Percentiles rank a stretch among this genome's conserved stretches.
phyloP scores from a whole-genome alignment of 108 stramenopile species.

The Fragilariopsis cylindrus region DNA sequence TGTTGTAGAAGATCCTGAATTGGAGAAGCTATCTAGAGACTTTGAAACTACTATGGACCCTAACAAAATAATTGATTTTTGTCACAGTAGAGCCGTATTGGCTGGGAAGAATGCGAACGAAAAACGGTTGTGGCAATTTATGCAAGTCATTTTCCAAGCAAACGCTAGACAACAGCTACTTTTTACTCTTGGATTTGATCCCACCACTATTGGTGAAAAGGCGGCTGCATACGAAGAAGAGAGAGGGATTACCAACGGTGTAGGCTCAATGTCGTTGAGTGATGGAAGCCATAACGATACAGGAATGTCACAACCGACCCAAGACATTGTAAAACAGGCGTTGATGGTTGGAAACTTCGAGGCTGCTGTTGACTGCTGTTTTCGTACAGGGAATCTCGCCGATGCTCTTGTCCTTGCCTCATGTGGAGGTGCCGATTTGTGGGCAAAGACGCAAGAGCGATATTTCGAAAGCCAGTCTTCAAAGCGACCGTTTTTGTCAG shows the following conservation, averaged over 20 bases:
- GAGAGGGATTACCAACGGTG: conserved; percentile 23
- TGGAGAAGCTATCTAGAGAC: conserved; percentile 56
- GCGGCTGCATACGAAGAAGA: conserved; percentile 30
- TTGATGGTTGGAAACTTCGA: conserved; percentile 95
- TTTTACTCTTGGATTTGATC: conserved; percentile 90
- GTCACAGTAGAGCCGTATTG: conserved; percentile 44
- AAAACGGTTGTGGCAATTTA: conserved; percentile 87
- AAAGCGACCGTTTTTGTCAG: conserved; percentile 79
- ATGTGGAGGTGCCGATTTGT: conserved; percentile 92
- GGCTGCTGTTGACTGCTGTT: conserved; percentile 95
- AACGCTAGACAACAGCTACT: conserved; percentile 91
- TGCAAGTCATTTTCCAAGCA: conserved; percentile 92
- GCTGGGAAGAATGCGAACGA: conserved; percentile 45
- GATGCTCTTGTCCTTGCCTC: conserved; percentile 94
- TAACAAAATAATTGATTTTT: conserved; percentile 67
- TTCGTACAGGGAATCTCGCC: conserved; percentile 83
- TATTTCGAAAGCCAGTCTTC: conserved; percentile 80
- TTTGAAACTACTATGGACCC: conserved; percentile 73
- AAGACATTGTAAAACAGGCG: conserved; percentile 79
- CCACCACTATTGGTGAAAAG: conserved; percentile 58
- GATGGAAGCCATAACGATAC: conserved; percentile 9
- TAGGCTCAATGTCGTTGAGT: conserved; percentile 16
- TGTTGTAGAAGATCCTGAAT: conserved; percentile 64
- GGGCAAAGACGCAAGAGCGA: conserved; percentile 86
- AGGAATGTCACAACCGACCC: conserved; percentile 61